These are phyloP conservation scores for Rossbeevera mucosa DNA, from an alignment of 768 basidiomycete species.

Conservation along the genomic window DNA sequence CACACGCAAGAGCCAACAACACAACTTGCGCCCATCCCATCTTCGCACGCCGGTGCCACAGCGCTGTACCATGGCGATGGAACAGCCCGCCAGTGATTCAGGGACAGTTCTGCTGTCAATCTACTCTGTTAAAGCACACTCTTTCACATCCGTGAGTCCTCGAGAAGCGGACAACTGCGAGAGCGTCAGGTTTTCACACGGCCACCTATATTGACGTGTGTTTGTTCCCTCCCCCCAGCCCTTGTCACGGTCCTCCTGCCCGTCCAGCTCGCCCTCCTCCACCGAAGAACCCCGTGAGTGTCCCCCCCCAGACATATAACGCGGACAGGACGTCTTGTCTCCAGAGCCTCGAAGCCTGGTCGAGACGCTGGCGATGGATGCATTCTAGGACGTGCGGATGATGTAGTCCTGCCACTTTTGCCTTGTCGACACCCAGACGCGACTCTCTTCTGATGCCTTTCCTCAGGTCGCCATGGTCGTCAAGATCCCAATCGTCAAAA, in stretches of 20 bases:
- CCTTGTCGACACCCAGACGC: neutral
- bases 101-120: neutral
- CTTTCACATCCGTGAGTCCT: too few species aligned
- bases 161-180: too few species aligned
- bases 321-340: neutral
- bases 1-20: neutral
- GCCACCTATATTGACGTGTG: slow-evolving; percentile 25
- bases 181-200: too few species aligned
- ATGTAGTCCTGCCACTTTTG: neutral
- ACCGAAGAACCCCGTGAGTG: slow-evolving; percentile 54
- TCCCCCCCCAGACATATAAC: neutral
- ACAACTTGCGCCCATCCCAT: slow-evolving; percentile 3
- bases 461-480: slow-evolving; percentile 40
- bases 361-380: slow-evolving; percentile 21
- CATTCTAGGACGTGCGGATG: slow-evolving; percentile 20
- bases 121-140: neutral
- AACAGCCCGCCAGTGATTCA: neutral
- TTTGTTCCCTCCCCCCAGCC: slow-evolving; percentile 14
- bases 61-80: neutral
- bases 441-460: slow-evolving; percentile 12
- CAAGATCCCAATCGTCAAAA: slow-evolving; percentile 81
- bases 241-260: slow-evolving; percentile 6
- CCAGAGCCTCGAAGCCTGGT: neutral
- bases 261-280: slow-evolving; percentile 41
- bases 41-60: slow-evolving; percentile 13